Conservation (phyloP, 2,329 filamentous ascomycete genomes). For the Epichloe elymi region DNA sequence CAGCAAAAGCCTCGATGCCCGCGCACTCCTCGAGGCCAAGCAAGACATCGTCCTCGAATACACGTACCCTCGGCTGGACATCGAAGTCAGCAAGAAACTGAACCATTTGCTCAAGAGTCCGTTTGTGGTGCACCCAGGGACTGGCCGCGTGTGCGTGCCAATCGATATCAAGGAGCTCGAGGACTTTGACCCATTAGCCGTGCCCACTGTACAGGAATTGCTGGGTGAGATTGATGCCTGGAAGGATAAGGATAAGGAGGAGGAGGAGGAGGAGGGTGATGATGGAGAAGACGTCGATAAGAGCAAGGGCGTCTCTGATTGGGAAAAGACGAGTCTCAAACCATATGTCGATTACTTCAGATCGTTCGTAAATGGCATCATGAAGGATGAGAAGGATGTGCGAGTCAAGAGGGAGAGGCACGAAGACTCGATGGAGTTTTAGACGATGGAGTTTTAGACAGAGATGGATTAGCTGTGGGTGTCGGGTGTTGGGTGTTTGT, state of each 20-base stretch:
- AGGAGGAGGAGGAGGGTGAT: constrained; percentile 26
- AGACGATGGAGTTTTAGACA: constrained; percentile 25
- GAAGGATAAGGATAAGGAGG: constrained; percentile 32
- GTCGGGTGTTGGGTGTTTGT: not conserved
- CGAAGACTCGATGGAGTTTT: constrained; percentile 41
- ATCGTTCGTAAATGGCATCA: constrained; percentile 60
- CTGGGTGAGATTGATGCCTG: constrained; percentile 79
- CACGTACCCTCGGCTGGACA: constrained; percentile 92
- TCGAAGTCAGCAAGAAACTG: constrained; percentile 92
- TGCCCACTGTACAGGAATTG: constrained; percentile 80
- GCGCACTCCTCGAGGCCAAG: constrained; percentile 72
- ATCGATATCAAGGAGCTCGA: constrained; percentile 66
- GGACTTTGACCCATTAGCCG: constrained; percentile 71
- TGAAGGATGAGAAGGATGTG: constrained; percentile 58
- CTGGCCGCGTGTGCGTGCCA: constrained; percentile 86
- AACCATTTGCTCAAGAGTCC: constrained; percentile 97
- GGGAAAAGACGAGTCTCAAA: constrained; percentile 93
- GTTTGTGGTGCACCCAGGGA: constrained; percentile 92
- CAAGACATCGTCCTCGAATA: constrained; percentile 96
- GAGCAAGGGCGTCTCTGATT: constrained; percentile 51
- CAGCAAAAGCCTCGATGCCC: constrained; percentile 57
- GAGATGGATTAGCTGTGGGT: not conserved
- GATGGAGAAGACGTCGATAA: constrained; percentile 26
- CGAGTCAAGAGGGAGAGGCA: constrained; percentile 44
- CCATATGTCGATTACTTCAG: constrained; percentile 87